Evolutionary conservation across 164 flowering plant species (phyloP), one percentile per base, ranked within the genome.

Genomic region (Liquidambar formosana): DNA sequence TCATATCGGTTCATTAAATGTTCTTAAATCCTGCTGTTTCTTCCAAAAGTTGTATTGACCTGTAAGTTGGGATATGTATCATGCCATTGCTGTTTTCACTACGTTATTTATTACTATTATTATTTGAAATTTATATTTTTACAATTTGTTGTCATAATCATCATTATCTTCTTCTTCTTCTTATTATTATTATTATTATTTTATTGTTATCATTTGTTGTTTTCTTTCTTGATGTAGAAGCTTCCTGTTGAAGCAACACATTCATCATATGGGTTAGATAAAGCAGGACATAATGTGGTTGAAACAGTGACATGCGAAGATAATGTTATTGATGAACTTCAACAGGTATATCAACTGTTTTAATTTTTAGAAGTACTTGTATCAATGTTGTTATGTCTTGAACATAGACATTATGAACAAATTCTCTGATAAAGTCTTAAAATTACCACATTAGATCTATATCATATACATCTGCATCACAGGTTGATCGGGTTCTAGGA

Each of bases 401-500:
- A 12, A 33, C 41, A 33, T 33, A 2, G 41, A 33, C 41, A 33
- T 33, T 33, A 33, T 33, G n/a, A n/a, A n/a, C n/a, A n/a, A n/a
- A 26, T 25, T 21, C 18, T 64, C 25, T 64, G 58, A 25, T 18
- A 38, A 10, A 46, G 23, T 44, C 66, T 15, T 41, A 8, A 19
- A 23, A 26, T 43, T 51, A 46, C 47, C 22, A 43, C 49, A 21
- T 1, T n/a, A 10, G 66, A 58, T 13, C 45, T 41, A 48, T 59
- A 46, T 66, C 18, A 22, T 70, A 8, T 61, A 19, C 54, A 53
- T 74, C 54, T 62, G 19, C 43, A 56, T 72, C 26, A 49, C 77
- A 91, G 99, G 99, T 96, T 73, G 97, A 91, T 78, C 88, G 95
- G 63, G 87, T 96, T 72, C 69, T 96, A 56, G 99, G 97, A 8